A percentile compares a stretch with the other conserved stretches of the same genome.
Conservation (phyloP, 139 green algal species). For the Chlamydomonas asymmetrica region DNA sequence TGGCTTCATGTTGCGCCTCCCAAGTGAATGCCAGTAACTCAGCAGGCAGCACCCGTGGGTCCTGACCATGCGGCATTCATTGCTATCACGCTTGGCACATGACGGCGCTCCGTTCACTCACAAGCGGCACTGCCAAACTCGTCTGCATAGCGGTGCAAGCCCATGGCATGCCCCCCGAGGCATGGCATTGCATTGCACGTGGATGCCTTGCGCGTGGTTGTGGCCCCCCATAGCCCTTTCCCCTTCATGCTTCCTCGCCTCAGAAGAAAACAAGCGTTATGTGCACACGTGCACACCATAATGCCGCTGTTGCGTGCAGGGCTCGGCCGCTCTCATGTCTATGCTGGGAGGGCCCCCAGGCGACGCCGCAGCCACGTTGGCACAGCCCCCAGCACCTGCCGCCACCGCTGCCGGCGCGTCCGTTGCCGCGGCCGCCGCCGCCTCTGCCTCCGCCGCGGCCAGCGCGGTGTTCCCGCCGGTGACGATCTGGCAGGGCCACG, state of each 20-base stretch:
- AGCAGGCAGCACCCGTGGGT: constrained; percentile 10
- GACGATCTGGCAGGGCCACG: constrained; percentile 64
- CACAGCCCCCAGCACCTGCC: not conserved
- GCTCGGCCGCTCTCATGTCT: constrained; percentile 11
- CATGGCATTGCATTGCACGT: not conserved
- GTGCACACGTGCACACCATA: no score
- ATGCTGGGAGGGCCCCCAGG: not conserved
- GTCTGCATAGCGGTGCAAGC: not conserved
- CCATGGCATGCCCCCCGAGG: not conserved
- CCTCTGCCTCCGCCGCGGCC: constrained; percentile 3
- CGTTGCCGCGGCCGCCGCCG: not conserved
- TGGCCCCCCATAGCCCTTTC: not conserved
- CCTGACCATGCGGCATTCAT: not conserved
- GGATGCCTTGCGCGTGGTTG: not conserved
- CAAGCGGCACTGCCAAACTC: no score
- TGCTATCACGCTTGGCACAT: no score
- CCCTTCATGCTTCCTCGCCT: not conserved
- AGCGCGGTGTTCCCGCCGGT: constrained; percentile 41
- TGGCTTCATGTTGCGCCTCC: constrained; percentile 32
- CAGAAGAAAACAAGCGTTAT: no score
- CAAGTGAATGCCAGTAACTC: constrained; percentile 8
- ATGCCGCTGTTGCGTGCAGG: no score
- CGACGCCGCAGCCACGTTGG: not conserved
- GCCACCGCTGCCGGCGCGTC: not conserved
- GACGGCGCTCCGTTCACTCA: no score